Conservation (phyloP, 2,329 filamentous ascomycete species). For the Zymoseptoria ardabiliae region DNA sequence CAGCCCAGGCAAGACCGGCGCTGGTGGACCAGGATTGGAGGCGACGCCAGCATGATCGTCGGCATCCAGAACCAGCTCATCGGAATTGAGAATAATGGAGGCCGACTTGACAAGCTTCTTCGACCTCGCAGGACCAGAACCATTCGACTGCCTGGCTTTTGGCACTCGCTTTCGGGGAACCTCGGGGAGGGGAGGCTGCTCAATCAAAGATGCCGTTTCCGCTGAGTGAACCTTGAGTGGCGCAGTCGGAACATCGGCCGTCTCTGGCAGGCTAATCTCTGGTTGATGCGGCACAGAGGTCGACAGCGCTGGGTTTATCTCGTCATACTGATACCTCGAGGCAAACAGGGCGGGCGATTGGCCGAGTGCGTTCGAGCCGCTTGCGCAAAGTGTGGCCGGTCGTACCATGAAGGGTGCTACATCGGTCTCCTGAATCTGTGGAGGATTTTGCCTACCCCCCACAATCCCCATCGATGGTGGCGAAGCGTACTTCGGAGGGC, state of each 20-base stretch:
- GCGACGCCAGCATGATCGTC: slow-evolving; percentile 3
- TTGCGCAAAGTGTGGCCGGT: neutral
- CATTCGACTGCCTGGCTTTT: neutral
- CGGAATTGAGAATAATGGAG: slow-evolving; percentile 24
- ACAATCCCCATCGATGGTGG: neutral
- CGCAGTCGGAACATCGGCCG: neutral
- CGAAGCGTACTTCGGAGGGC: neutral
- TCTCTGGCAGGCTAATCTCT: neutral
- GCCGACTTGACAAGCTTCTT: slow-evolving; percentile 22
- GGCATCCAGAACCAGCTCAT: slow-evolving; percentile 17
- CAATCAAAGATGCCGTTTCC: neutral
- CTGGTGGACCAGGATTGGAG: neutral
- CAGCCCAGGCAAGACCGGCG: neutral
- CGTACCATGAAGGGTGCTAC: neutral
- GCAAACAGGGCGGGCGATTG: neutral
- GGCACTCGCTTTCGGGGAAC: slow-evolving; percentile 7
- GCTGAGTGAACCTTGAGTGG: neutral
- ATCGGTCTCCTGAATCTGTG: neutral
- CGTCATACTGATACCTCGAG: neutral
- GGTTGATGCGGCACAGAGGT: neutral
- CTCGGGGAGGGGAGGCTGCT: neutral
- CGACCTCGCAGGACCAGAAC: slow-evolving; percentile 3
- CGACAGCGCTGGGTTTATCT: neutral
- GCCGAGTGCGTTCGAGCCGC: neutral
- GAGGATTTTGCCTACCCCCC: neutral